Evolutionary conservation across 768 basidiomycete genomes (phyloP), one percentile per base, ranked within the genome.

Genomic region (Lactarius evosmus): DNA sequence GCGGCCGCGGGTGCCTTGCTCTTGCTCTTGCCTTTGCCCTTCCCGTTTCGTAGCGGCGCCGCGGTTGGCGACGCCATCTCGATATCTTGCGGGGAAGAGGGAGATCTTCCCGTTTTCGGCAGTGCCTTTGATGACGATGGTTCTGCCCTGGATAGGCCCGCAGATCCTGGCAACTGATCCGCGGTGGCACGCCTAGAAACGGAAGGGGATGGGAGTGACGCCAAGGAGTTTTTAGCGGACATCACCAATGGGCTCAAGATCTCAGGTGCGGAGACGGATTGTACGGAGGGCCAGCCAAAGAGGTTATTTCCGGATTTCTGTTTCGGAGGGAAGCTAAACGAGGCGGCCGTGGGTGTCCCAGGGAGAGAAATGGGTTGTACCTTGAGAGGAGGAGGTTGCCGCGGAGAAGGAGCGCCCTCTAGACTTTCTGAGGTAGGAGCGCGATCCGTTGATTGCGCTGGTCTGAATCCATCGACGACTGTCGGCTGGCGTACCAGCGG

Each of bases 341-440:
- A 69, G 36, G 69, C 52, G 19, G 62, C 68, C 1, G 75, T 75
- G 7, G 75, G 75, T 0, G 75, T 76, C 17, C 73, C 70, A 0
- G 75, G 75, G 4, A 76, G 67, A 8, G 72, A 65, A 9, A 75
- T 58, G 1, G 72, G 72, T 19, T 68, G 64, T 0, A 69, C 46
- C 41, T 70, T 74, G 38, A 71, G 49, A 17, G 69, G 69, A 25
- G 75, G 75, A 0, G 69, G 69, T 0, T 49, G 46, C 14, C 55
- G 57, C 17, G 53, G 60, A 6, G 66, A 41, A 25, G 40, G 12
- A 29, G 34, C 53, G 25, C 40, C 27, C 16, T 44, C 60, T 2
- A 12, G 17, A 2, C 27, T 16, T 16, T 38, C 49, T 30, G 63
- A 36, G 40, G 38, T 11, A 6, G 19, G 4, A 5, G 27, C 27